phyloP scores from a whole-genome alignment of 2,329 filamentous ascomycete genomes.

The Alternaria atra region DNA sequence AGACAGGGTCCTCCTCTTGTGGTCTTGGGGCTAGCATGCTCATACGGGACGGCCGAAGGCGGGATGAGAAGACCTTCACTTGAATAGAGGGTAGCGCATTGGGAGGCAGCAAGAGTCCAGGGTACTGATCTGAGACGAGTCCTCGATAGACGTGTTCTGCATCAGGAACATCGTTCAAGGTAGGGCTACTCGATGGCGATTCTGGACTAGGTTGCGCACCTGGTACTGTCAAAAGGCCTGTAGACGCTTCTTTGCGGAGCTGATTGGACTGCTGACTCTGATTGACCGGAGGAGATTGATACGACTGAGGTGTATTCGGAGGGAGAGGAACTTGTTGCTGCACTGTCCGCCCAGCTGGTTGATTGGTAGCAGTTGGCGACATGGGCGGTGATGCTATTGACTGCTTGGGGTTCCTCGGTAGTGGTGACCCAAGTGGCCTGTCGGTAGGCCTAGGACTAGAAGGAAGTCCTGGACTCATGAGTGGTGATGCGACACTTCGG shows the following conservation, averaged over 20 bases:
- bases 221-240: conserved; percentile 42
- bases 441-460: conserved; percentile 69
- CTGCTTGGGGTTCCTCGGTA: conserved; percentile 65
- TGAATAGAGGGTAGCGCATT: conserved; percentile 87
- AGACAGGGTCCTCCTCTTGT: conserved; percentile 90
- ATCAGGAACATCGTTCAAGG: conserved; percentile 43
- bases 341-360: conserved; percentile 74
- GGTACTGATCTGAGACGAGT: conserved; percentile 84
- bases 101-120: conserved; percentile 83
- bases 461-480: conserved; percentile 71
- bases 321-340: conserved; percentile 77
- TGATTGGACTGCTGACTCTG: conserved; percentile 49
- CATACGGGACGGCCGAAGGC: conserved; percentile 89
- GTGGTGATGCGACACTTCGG: conserved; percentile 54
- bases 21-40: conserved; percentile 83
- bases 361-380: conserved; percentile 68
- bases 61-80: conserved; percentile 88
- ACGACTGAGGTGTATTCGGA: conserved; percentile 72
- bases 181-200: conserved; percentile 39
- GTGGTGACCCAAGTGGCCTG: conserved; percentile 66
- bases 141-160: conserved; percentile 73
- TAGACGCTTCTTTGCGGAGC: conserved; percentile 32
- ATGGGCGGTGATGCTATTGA: conserved; percentile 71
- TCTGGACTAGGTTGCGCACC: conserved; percentile 46
- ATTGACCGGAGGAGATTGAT: conserved; percentile 61